Percentiles rank a stretch among this genome's conserved stretches.
These are phyloP conservation scores for Heimioporus sp. DNA, from an alignment of 768 basidiomycete species.

Conservation along the genomic window DNA sequence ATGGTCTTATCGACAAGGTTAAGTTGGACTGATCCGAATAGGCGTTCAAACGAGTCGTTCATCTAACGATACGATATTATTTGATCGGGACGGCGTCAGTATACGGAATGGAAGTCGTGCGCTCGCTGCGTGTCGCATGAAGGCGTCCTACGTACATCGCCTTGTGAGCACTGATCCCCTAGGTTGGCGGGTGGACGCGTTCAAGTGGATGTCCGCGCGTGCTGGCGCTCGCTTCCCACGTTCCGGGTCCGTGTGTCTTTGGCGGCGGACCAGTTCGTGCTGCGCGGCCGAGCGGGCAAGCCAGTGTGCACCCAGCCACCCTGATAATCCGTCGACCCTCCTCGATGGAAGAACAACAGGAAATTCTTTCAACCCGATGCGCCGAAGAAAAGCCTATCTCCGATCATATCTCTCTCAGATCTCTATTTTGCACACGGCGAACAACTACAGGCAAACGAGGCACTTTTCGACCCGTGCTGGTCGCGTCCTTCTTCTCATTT, in stretches of 20 bases:
- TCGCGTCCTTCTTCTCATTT: constrained; percentile 8
- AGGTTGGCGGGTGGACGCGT: too few relatives aligned
- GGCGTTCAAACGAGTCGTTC: neutral
- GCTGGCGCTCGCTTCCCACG: too few relatives aligned
- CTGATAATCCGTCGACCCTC: neutral
- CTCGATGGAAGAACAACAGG: constrained; percentile 7
- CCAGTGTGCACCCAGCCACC: too few relatives aligned
- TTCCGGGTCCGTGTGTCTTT: too few relatives aligned
- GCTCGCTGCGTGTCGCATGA: constrained; percentile 8
- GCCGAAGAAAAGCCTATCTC: constrained; percentile 27
- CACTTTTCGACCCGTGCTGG: constrained; percentile 1
- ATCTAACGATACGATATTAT: neutral
- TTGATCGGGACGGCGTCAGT: constrained; percentile 4
- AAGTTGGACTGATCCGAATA: constrained; percentile 13
- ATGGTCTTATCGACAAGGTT: constrained; percentile 15
- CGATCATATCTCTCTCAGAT: constrained; percentile 23
- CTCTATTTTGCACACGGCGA: constrained; percentile 43
- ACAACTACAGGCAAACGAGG: constrained; percentile 51
- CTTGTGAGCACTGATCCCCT: constrained; percentile 1
- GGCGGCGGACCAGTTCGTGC: constrained; percentile 10
- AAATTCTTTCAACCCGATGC: neutral
- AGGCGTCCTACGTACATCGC: constrained; percentile 7
- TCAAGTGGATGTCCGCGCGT: too few relatives aligned
- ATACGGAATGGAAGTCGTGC: constrained; percentile 20
- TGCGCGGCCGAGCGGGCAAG: too few relatives aligned